Base-by-base conservation (phyloP, 140 eudicot genomes). In the Flaveria floridana region DNA sequence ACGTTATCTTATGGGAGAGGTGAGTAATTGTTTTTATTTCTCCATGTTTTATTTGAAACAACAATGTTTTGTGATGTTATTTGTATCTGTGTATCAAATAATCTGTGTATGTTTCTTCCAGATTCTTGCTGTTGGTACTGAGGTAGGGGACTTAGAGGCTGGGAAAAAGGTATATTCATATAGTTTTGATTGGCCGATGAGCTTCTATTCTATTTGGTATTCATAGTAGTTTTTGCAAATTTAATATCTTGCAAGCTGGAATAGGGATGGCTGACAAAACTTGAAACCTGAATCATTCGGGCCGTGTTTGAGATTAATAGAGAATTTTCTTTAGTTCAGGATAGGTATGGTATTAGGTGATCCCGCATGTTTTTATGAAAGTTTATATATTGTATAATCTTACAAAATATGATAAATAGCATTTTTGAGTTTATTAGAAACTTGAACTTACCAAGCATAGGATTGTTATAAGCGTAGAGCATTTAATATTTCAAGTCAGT, bases 1-100 rank as follows among this genome's bases (percentile, higher is more conserved):
- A 76, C 89, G 95, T 14, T 89, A 91, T 82, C 97, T 95, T 26
- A 79, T 95, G 90, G 99, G 96, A 76, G 95, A 95, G 96, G 99
- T 95, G 77, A 76, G 89, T 39, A 44, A 42, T 65, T 30, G 15
- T 41, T 69, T 25, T 16, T 28, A 14, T 3, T 75, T 18, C 30
- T 39, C 26, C 1, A 14, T 68, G 15, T 57, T 76, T 21, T 47
- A 5, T 56, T 56, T 30, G 50, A 51, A 72, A 7, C 3, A 51
- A 68, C 7, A 25, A 68, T 28, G 41, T 15, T 80, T 14, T 65
- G 3, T 20, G 65, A 61, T 61, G 63, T 25, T 51, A 25, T 41
- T 55, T 39, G 15, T 66, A 63, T 8, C 6, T 51, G 12, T 39
- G 65, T 26, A 21, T 51, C 10, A 19, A 66, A 72, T 46, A 70